phyloP scores from a whole-genome alignment of 208 protist species.

The Leishmania lainsoni region DNA sequence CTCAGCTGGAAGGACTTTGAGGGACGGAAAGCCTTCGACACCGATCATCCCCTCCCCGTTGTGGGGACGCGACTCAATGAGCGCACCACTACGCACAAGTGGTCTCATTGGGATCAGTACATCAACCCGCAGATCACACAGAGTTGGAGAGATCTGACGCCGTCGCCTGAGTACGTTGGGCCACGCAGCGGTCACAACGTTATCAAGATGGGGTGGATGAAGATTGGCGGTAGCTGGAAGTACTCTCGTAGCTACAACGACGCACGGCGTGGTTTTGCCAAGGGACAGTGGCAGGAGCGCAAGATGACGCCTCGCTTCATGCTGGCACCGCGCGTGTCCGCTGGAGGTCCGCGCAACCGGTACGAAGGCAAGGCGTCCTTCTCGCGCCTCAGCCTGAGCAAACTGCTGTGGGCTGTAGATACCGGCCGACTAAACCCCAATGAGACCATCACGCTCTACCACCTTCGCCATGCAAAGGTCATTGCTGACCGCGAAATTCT shows the following conservation, averaged over 20 bases:
- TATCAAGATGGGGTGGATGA: constrained; percentile 92
- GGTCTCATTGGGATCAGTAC: constrained; percentile 88
- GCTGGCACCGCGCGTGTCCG: constrained; percentile 86
- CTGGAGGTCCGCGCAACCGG: constrained; percentile 78
- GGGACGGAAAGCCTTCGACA: constrained; percentile 79
- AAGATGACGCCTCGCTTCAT: constrained; percentile 93
- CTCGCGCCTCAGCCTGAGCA: constrained; percentile 64
- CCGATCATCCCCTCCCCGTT: constrained; percentile 83
- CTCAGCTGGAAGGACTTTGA: constrained; percentile 86
- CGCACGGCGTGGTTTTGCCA: constrained; percentile 68
- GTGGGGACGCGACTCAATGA: constrained; percentile 79
- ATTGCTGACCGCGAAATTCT: constrained; percentile 77
- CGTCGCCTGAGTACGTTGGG: constrained; percentile 86
- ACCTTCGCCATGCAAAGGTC: constrained; percentile 73
- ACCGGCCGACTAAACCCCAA: constrained; percentile 87
- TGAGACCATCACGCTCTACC: constrained; percentile 88
- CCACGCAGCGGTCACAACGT: constrained; percentile 84
- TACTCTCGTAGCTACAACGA: constrained; percentile 87
- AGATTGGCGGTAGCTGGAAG: constrained; percentile 90
- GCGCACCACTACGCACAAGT: constrained; percentile 78
- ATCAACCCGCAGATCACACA: constrained; percentile 85
- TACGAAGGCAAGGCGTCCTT: constrained; percentile 88
- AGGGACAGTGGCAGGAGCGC: constrained; percentile 89
- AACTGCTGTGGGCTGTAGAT: constrained; percentile 90
- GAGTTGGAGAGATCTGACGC: constrained; percentile 65